Evolutionary conservation across 331 rosid species (phyloP).

Genomic region (Acacia concinna): DNA sequence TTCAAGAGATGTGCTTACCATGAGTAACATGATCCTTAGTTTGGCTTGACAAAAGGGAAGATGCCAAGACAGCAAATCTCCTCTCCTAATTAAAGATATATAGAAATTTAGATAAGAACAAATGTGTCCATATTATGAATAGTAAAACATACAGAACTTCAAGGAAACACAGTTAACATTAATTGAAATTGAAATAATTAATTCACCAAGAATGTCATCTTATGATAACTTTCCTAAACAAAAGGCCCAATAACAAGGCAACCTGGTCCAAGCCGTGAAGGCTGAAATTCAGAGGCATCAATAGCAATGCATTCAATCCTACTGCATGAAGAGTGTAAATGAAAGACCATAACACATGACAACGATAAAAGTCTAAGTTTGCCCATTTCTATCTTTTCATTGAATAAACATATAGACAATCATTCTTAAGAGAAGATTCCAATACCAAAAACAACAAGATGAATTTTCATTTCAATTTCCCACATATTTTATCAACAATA

Average conservation of each 20-base stretch:
- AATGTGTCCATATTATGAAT: constrained; percentile 13
- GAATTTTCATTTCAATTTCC: neutral
- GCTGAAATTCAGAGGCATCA: neutral
- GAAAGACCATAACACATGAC: neutral
- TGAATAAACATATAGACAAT: neutral
- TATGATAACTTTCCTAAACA: neutral
- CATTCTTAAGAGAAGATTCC: constrained; percentile 3
- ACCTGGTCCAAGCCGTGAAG: neutral
- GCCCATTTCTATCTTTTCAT: constrained; percentile 3
- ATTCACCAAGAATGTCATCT: neutral
- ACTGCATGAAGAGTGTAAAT: neutral
- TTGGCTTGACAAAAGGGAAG: constrained; percentile 91
- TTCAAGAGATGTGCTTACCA: constrained; percentile 48
- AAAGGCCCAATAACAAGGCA: constrained; percentile 12
- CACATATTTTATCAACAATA: constrained; percentile 11
- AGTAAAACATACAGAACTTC: constrained; percentile 13
- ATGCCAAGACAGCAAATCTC: constrained; percentile 88
- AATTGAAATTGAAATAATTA: neutral
- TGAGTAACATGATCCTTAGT: constrained; percentile 84
- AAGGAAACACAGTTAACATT: neutral
- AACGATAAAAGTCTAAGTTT: neutral
- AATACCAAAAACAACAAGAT: constrained; percentile 16
- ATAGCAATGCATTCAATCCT: neutral
- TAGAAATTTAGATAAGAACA: constrained; percentile 9
- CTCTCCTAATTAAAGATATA: constrained; percentile 55